Evolutionary conservation across 345 rosid species (phyloP).

Genomic region (Cardamine chenopodiifolia): DNA sequence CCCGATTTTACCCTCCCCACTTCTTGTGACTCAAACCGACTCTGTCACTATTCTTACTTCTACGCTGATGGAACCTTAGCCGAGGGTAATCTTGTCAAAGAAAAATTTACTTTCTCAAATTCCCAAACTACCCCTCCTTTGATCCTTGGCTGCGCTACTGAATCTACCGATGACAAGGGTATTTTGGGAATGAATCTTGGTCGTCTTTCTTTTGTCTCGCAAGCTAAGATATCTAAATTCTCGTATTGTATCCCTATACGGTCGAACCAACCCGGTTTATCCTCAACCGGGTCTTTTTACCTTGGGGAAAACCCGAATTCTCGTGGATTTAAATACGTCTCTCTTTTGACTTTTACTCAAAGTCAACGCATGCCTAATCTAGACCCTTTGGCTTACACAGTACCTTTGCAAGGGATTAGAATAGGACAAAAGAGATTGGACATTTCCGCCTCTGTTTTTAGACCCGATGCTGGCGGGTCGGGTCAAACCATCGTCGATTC

Average conservation of each 20-base stretch:
- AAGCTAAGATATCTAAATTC: conserved; percentile 70
- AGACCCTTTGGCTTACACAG: conserved; percentile 76
- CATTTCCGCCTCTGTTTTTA: conserved; percentile 53
- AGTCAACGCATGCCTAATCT: conserved; percentile 71
- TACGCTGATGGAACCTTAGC: conserved; percentile 85
- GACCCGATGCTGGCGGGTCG: conserved; percentile 71
- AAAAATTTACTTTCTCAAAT: conserved; percentile 57
- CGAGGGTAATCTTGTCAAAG: conserved; percentile 81
- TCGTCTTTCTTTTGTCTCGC: conserved; percentile 72
- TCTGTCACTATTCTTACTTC: conserved; percentile 86
- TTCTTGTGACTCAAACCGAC: conserved; percentile 67
- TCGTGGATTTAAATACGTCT: conserved; percentile 51
- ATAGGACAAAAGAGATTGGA: conserved; percentile 52
- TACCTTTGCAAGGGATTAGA: conserved; percentile 69
- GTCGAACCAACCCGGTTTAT: conserved; percentile 36
- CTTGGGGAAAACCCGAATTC: conserved; percentile 74
- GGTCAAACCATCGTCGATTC: conserved; percentile 90
- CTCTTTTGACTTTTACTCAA: conserved; percentile 51
- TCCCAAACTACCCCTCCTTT: conserved; percentile 66
- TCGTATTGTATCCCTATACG: conserved; percentile 73
- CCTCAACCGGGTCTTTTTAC: conserved; percentile 65
- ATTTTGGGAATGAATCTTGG: conserved; percentile 89
- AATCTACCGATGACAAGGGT: conserved; percentile 61
- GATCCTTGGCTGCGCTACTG: conserved; percentile 71
- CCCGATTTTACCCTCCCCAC: conserved; percentile 85